Conservation (phyloP, 805 yeast genomes). For the Candida ipomoeae region DNA sequence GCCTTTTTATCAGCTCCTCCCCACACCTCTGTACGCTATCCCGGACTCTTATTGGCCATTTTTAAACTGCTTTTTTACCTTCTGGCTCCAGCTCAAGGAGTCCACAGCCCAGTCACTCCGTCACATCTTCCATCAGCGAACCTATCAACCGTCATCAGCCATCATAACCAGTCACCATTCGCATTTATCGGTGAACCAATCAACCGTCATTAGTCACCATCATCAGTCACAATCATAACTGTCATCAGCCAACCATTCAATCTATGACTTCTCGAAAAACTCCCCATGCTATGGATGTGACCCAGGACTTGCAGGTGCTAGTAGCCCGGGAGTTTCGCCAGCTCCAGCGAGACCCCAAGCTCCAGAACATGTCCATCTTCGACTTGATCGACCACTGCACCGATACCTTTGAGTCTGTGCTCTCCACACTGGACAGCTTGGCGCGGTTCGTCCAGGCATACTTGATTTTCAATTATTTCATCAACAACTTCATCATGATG, state of each 20-base stretch:
- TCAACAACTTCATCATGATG: slow-evolving; percentile 39
- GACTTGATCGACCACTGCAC: slow-evolving; percentile 42
- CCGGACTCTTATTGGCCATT: too few species aligned
- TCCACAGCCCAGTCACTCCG: too few species aligned
- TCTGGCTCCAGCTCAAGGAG: too few species aligned
- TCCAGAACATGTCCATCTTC: slow-evolving; percentile 32
- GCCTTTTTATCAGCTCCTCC: too few species aligned
- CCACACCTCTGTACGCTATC: too few species aligned
- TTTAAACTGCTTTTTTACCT: too few species aligned
- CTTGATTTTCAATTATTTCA: slow-evolving; percentile 40
- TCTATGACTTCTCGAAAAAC: slow-evolving; percentile 1
- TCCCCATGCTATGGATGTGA: neutral
- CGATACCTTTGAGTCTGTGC: slow-evolving; percentile 32
- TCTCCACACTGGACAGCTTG: slow-evolving; percentile 13
- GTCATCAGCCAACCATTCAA: neutral
- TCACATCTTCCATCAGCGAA: too few species aligned
- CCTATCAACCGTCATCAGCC: too few species aligned
- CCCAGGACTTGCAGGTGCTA: neutral
- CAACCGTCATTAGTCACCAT: too few species aligned
- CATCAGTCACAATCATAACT: too few species aligned
- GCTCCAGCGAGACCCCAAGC: slow-evolving; percentile 31
- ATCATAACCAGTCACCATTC: too few species aligned
- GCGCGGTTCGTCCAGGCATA: slow-evolving; percentile 33
- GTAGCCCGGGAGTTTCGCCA: slow-evolving; percentile 33
- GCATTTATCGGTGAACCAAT: too few species aligned